Conservation (phyloP, 129 eudicot genomes). For the Scalesia atractyloides region DNA sequence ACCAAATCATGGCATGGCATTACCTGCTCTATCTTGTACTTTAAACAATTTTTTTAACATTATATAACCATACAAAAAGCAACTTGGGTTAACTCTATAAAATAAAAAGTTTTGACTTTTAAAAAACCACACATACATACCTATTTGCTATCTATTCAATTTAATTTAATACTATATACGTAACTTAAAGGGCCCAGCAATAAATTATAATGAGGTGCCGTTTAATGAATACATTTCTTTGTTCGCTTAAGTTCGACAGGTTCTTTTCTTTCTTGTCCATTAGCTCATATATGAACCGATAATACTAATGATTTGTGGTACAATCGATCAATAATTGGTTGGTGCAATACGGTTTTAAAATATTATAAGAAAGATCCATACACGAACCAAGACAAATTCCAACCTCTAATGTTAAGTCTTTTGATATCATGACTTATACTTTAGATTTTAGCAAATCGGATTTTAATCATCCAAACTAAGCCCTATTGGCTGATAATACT, state of each 20-base stretch:
- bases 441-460: not conserved
- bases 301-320: not conserved
- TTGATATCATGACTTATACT: not conserved
- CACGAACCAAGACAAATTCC: not conserved
- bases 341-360: not conserved
- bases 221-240: not conserved
- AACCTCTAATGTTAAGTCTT: not conserved
- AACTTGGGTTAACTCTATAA: not conserved
- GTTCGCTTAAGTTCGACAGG: not conserved
- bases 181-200: too few species aligned
- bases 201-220: too few species aligned
- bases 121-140: too few species aligned
- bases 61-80: too few species aligned
- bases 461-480: too few species aligned
- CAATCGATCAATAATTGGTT: not conserved
- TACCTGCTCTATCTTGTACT: slow-evolving; percentile 5
- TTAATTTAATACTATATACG: too few species aligned
- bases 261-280: not conserved
- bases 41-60: not conserved
- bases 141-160: too few species aligned
- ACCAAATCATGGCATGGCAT: slow-evolving; percentile 16
- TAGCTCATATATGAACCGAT: not conserved
- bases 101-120: too few species aligned
- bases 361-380: not conserved
- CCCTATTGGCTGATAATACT: too few species aligned